Conservation (phyloP, 805 yeast species). For the Candida xiaguanensis region DNA sequence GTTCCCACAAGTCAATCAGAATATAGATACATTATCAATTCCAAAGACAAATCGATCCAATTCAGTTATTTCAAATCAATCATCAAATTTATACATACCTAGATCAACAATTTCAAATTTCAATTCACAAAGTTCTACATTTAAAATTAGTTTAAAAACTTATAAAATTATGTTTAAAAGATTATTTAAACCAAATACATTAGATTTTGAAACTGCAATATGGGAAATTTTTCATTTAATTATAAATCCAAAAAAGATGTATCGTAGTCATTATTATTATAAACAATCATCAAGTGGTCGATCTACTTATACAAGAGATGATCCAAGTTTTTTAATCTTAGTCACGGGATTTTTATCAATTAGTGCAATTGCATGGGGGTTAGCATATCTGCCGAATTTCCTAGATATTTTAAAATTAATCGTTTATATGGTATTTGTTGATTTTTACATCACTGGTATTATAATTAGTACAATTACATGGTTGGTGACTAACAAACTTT, state of each 20-base stretch:
- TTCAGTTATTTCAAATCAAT: conserved; percentile 18
- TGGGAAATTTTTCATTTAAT: conserved; percentile 85
- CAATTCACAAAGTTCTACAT: neutral
- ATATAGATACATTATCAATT: conserved; percentile 14
- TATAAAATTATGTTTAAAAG: conserved; percentile 30
- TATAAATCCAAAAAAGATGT: conserved; percentile 75
- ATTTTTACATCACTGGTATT: conserved; percentile 69
- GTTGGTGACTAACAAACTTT: conserved; percentile 63
- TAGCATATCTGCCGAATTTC: conserved; percentile 67
- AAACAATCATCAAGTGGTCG: conserved; percentile 58
- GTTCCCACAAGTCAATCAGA: conserved; percentile 26
- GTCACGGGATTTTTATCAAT: conserved; percentile 62
- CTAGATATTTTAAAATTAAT: conserved; percentile 62
- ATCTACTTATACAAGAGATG: conserved; percentile 84
- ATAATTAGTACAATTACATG: conserved; percentile 70
- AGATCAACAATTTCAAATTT: conserved; percentile 1
- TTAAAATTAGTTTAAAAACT: conserved; percentile 16
- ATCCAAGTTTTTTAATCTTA: conserved; percentile 80
- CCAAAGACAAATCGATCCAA: conserved; percentile 15
- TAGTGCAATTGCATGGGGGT: conserved; percentile 88
- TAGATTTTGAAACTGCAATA: conserved; percentile 88
- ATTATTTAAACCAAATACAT: conserved; percentile 65
- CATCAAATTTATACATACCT: conserved; percentile 11
- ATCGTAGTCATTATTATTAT: conserved; percentile 69
- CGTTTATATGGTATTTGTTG: conserved; percentile 79